Percentiles rank a stretch among this genome's conserved stretches.
These are phyloP conservation scores for Globisporangium megalacanthum DNA, from an alignment of 352 stramenopile genomes.

Conservation along the genomic window DNA sequence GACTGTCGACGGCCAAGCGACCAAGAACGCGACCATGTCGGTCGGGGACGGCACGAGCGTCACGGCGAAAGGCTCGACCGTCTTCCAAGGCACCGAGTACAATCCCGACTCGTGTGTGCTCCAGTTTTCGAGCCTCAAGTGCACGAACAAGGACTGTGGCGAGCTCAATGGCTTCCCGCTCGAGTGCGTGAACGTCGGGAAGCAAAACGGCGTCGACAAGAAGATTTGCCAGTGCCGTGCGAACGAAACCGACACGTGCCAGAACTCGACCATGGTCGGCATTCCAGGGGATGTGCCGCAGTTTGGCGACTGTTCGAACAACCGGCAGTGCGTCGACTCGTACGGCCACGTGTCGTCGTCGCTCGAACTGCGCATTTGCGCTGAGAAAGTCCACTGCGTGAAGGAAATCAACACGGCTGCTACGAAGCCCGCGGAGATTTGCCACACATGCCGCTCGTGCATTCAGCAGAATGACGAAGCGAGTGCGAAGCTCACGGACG, in stretches of 20 bases:
- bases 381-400: constrained; percentile 68
- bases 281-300: constrained; percentile 36
- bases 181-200: constrained; percentile 54
- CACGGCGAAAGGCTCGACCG: constrained; percentile 40
- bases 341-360: constrained; percentile 53
- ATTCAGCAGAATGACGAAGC: constrained; percentile 66
- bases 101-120: constrained; percentile 58
- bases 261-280: constrained; percentile 33
- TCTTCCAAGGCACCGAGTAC: constrained; percentile 66
- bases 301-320: constrained; percentile 62
- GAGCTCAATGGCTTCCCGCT: constrained; percentile 68
- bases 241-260: constrained; percentile 38
- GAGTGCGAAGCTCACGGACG: constrained; percentile 38
- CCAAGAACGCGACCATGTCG: constrained; percentile 33
- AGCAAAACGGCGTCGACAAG: constrained; percentile 60
- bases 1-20: no score
- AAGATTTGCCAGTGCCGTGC: constrained; percentile 52
- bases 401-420: constrained; percentile 64
- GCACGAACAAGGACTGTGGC: constrained; percentile 42
- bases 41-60: constrained; percentile 58
- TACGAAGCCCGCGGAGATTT: constrained; percentile 54
- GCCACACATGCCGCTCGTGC: constrained; percentile 80
- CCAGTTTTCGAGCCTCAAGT: constrained; percentile 64
- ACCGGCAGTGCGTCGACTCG: constrained; percentile 43
- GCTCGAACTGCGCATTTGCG: constrained; percentile 48